Base-by-base conservation (phyloP, 768 basidiomycete species). In the Daedaleopsis nitida region DNA sequence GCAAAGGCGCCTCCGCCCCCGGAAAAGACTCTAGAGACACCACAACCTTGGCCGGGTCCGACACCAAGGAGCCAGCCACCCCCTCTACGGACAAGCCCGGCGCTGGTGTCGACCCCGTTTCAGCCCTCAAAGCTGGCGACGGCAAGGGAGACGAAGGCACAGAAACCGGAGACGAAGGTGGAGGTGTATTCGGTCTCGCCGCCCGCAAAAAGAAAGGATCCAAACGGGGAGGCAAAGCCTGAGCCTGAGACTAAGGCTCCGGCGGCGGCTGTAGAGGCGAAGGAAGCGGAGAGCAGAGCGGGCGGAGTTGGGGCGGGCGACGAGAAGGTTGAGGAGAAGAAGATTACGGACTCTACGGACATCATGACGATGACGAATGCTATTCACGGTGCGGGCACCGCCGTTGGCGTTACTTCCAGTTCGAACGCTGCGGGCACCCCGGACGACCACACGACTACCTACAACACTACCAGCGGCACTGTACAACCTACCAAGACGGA, bases 321-420 rank as follows among this genome's bases (percentile, higher is more conserved):
- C n/a, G 35, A 34, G 55, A 39, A 45, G 55, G 60, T 42, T 23
- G 55, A 56, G 55, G 50, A 17, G 54, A 37, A 64, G 54, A 24
- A 64, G 49, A 55, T 42, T 51, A 63, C 57, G 62, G 62, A 63
- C 57, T 34, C 58, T 64, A 64, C 58, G 62, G 58, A 59, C 44
- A 49, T 55, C 58, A 64, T 42, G 39, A 42, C 62, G 55, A 64
- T 42, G 39, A 42, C 62, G 55, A 64, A 64, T 64, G 49, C 58
- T 51, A 59, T 55, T 47, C 42, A 54, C 57, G 62, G 62, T 64
- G 62, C 62, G 39, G 62, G 62, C 62, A 59, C 58, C 62, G 50
- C 16, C 42, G 42, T 38, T 55, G 53, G 44, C 52, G 35, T 37
- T 37, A 47, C 45, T 52, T 39, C 43, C 19, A 37, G 11, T 32